Evolutionary conservation across 345 rosid genomes (phyloP), one percentile per base, ranked within the genome.

Genomic region (Euclidium syriacum): DNA sequence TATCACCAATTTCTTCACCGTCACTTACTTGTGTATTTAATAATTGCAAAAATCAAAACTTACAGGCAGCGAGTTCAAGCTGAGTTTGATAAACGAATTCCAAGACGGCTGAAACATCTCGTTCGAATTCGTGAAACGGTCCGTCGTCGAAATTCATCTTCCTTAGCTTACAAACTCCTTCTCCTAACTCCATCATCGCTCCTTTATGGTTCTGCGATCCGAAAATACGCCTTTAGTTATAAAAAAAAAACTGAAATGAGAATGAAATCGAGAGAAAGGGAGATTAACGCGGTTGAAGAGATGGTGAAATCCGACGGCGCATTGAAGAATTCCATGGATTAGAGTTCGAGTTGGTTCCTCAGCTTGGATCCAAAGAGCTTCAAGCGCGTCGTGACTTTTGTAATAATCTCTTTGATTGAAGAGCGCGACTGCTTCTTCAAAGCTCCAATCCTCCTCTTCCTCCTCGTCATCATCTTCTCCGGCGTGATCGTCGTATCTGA

Each of bases 131-230:
- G 46, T 73, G 77, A 64, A 92, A 85, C 0, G 96, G 94, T 6
- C 95, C 96, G 8, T 74, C 67, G 26, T 67, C 60, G 35, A 87
- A 85, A 60, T 89, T 67, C 94, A 89, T 81, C 79, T 87, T 89
- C 73, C 83, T 83, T 39, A 92, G 86, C 80, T 87, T 92, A 47
- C 94, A 79, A 0, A 91, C 51, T 25, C 98, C 96, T 60, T 88
- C 98, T 49, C 96, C 98, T 33, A 91, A 62, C 80, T 91, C 95
- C 89, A 91, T 85, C 98, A 91, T 91, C 2, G 96, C 95, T 58
- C 95, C 98, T 69, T 77, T 86, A 72, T 91, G 96, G 63, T 91
- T 88, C 95, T 88, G 50, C 63, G 36, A 36, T 40, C 17, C 32
- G 11, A 20, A 23, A 27, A 17, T 7, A 3, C 16, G 4, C 16